Evolutionary conservation across 2,329 filamentous ascomycete genomes (phyloP).

Genomic region (Magnaporthiopsis rhizophila): DNA sequence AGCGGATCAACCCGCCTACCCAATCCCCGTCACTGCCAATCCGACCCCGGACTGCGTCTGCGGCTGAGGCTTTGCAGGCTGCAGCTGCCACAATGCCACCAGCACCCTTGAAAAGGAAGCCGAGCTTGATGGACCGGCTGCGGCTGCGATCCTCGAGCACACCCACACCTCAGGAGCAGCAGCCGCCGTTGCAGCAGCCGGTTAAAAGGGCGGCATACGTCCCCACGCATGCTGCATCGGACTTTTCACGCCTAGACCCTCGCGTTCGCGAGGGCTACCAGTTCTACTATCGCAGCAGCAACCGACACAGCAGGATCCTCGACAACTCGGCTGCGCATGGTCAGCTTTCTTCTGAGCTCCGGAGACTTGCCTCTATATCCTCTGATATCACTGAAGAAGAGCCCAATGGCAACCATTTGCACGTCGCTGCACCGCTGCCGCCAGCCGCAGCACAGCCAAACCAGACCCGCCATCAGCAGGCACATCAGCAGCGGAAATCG

Average conservation of each 20-base stretch:
- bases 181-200: not conserved
- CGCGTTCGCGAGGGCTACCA: constrained; percentile 9
- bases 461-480: not conserved
- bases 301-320: not conserved
- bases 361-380: not conserved
- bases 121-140: constrained; percentile 3
- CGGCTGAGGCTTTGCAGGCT: not conserved
- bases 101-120: constrained; percentile 1
- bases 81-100: not conserved
- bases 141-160: not conserved
- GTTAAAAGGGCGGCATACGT: constrained; percentile 9
- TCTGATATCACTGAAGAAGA: not conserved
- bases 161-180: not conserved
- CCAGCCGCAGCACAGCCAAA: not conserved
- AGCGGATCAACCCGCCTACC: no score
- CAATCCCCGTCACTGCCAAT: not conserved
- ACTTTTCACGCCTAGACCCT: constrained; percentile 9
- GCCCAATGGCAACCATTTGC: constrained; percentile 1
- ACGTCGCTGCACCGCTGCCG: not conserved
- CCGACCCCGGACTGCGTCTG: not conserved
- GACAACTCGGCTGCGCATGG: not conserved
- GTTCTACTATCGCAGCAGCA: not conserved
- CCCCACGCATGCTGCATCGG: constrained; percentile 11
- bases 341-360: not conserved
- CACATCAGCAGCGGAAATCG: not conserved